These are phyloP conservation scores for Penicillium macrosclerotiorum DNA, from an alignment of 495 filamentous ascomycete genomes.

Conservation along the genomic window DNA sequence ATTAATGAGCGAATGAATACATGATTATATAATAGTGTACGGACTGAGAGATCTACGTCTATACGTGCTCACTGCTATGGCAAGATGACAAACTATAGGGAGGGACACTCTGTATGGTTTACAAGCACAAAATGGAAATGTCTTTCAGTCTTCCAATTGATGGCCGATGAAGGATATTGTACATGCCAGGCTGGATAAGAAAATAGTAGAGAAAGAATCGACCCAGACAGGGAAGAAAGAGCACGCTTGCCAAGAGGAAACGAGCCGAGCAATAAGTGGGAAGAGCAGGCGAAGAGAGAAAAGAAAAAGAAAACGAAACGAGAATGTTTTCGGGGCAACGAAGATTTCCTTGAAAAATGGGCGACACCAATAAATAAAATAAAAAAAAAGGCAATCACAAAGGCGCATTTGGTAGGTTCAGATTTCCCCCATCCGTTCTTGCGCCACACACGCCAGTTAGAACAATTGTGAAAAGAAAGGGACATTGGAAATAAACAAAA, in stretches of 20 bases:
- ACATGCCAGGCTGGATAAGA: slow-evolving; percentile 11
- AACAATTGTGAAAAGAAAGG: slow-evolving; percentile 1
- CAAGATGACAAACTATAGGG: too few species aligned
- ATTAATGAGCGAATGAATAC: too few species aligned
- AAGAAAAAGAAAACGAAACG: slow-evolving; percentile 2
- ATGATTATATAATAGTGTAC: too few species aligned
- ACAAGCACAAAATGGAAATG: too few species aligned
- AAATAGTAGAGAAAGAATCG: not conserved
- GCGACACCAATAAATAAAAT: slow-evolving; percentile 2
- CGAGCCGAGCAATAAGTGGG: too few species aligned
- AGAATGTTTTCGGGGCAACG: not conserved
- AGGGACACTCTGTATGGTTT: too few species aligned
- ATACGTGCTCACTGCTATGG: too few species aligned
- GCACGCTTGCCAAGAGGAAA: too few species aligned
- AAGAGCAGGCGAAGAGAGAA: too few species aligned
- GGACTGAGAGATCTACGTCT: too few species aligned
- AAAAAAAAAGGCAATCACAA: not conserved
- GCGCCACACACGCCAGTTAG: slow-evolving; percentile 12
- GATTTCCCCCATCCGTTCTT: not conserved
- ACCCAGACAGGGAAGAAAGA: not conserved
- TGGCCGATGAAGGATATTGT: slow-evolving; percentile 13
- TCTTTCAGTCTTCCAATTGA: slow-evolving; percentile 4
- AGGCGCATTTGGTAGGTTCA: not conserved
- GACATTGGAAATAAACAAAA: slow-evolving; percentile 4
- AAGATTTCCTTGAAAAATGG: not conserved